Conservation (phyloP, 164 flowering plant species). For the Santalum album region DNA sequence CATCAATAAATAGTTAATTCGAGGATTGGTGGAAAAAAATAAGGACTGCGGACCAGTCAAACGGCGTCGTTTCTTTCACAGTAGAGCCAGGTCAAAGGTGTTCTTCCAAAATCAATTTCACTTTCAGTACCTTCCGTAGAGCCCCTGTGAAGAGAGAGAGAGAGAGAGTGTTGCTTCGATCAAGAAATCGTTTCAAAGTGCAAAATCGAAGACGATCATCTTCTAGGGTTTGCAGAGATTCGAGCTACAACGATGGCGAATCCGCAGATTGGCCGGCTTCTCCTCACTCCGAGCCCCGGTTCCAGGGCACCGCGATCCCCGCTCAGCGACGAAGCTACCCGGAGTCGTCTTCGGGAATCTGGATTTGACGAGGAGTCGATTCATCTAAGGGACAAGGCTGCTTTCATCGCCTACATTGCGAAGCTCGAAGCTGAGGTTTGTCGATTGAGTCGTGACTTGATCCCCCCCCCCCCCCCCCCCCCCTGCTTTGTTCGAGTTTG, state of each 20-base stretch:
- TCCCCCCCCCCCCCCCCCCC: background rate
- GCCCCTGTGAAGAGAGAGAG: no score
- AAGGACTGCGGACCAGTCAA: no score
- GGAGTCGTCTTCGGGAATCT: slow-evolving; percentile 68
- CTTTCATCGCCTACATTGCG: slow-evolving; percentile 78
- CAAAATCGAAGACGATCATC: no score
- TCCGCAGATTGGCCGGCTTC: slow-evolving; percentile 22
- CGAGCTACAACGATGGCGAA: slow-evolving; percentile 32
- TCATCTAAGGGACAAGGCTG: slow-evolving; percentile 72
- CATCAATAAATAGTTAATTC: no score
- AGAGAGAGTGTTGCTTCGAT: no score
- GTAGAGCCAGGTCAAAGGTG: no score
- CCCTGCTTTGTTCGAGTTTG: background rate
- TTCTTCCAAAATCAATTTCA: no score
- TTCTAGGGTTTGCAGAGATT: slow-evolving; percentile 15
- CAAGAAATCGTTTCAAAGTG: no score
- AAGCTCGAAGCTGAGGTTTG: slow-evolving; percentile 86
- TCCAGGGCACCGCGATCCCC: slow-evolving; percentile 48
- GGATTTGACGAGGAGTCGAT: slow-evolving; percentile 88
- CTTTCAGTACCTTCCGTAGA: no score
- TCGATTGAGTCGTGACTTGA: no score
- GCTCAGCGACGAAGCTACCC: slow-evolving; percentile 53
- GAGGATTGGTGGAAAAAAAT: no score
- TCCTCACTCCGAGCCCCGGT: slow-evolving; percentile 22
- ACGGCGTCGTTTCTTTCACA: no score